Base-by-base conservation (phyloP, 2,329 filamentous ascomycete genomes). In the Annulohypoxylon truncatum region DNA sequence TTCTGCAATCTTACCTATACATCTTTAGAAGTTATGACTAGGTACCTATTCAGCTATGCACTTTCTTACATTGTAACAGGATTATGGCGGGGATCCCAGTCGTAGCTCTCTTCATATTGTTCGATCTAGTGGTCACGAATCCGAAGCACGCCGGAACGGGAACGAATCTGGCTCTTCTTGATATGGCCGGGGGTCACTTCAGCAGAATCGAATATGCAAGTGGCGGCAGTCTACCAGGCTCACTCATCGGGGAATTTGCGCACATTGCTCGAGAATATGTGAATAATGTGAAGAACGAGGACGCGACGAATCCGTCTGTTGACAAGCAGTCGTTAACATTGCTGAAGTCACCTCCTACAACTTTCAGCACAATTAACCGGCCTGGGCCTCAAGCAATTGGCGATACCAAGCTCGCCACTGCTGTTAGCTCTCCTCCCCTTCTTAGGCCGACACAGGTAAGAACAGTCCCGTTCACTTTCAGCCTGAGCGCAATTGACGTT, bases 241-340 rank as follows among this genome's bases (percentile, higher is more conserved):
- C 78, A 1, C 68, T 81, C 3, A 70, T 82, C 3, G 72, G 77
- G 2, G 78, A 81, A 40, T 81, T 82, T 60, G 75, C 78, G 0
- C 75, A 81, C 61, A 81, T 83, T 48, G 81, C 81, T 0, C 72
- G 80, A 1, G 77, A 82, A 40, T 82, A 81, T 31, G 76, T 81
- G 13, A 76, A 74, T 50, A 69, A 38, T 42, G 61, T 69, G 10
- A 70, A 66, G 28, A 61, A 53, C 8, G 35, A 63, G n/a, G 59
- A 62, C 3, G 13, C 31, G 2, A 40, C 26, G n/a, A 47, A 50
- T 54, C 38, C 22, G 50, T 51, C 12, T 35, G 3, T 38, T 12
- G 54, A 59, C 4, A 51, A 66, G 5, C 51, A 38, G 9, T 35
- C 58, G 3, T 29, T 24, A 6, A 12, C 26, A n/a, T 22, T 48